These are phyloP conservation scores for Cyamopsis tetragonoloba DNA, from an alignment of 306 rosid genomes.

Conservation along the genomic window DNA sequence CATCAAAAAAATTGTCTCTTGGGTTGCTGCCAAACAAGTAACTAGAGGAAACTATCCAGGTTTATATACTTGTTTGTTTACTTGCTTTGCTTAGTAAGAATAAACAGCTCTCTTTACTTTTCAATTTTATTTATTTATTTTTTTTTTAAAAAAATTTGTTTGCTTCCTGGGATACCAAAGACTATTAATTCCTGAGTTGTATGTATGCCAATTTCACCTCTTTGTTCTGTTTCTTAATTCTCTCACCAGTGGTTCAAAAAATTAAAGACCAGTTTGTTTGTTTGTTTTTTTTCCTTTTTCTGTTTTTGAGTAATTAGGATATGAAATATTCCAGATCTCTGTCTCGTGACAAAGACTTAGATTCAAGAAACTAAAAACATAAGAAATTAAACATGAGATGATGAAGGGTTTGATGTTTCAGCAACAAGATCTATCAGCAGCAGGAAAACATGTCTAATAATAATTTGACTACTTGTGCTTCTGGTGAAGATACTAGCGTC, in stretches of 20 bases:
- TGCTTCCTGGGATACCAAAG: conserved; percentile 21
- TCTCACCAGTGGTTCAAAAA: neutral
- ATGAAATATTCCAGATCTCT: conserved; percentile 49
- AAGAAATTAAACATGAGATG: conserved; percentile 35
- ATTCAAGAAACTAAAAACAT: conserved; percentile 9
- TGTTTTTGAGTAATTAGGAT: conserved; percentile 23
- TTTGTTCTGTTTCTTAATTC: conserved; percentile 30
- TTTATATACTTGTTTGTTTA: neutral
- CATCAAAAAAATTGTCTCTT: conserved; percentile 69
- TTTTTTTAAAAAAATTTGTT: neutral
- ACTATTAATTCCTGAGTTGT: conserved; percentile 9
- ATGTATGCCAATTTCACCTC: conserved; percentile 15
- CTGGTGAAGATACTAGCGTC: conserved; percentile 88
- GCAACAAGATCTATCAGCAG: conserved; percentile 34
- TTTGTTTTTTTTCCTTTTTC: neutral
- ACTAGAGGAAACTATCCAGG: conserved; percentile 7
- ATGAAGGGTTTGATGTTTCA: conserved; percentile 57
- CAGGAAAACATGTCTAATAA: conserved; percentile 82
- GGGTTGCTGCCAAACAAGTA: conserved; percentile 73
- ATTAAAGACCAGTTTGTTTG: neutral
- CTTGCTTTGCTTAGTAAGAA: conserved; percentile 24
- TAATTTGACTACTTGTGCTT: conserved; percentile 85
- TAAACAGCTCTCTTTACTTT: neutral
- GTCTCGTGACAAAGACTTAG: conserved; percentile 26
- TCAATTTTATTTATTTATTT: neutral